A percentile compares a stretch with the other conserved stretches of the same genome.
These are phyloP conservation scores for Vaccinium myrtillus DNA, from an alignment of 148 eudicot genomes.

Conservation along the genomic window DNA sequence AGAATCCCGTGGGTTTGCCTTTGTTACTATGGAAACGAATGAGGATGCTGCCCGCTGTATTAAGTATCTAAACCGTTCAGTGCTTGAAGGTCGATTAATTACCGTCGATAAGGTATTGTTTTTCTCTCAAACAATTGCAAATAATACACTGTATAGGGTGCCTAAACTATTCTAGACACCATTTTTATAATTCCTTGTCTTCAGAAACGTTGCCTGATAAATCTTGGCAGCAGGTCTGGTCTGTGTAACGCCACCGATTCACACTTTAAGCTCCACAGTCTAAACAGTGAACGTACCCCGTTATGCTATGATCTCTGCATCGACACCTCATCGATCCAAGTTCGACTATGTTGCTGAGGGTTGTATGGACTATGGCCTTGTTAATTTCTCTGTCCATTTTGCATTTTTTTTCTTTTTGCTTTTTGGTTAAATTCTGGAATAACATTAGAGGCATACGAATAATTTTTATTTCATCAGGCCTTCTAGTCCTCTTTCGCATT, in stretches of 20 bases:
- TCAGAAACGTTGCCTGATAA: conserved; percentile 8
- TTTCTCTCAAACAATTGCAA: not conserved
- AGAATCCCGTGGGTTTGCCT: conserved; percentile 76
- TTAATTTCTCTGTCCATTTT: conserved; percentile 39
- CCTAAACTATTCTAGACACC: not conserved
- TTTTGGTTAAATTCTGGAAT: conserved; percentile 8
- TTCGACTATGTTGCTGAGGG: conserved; percentile 49
- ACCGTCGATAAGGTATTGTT: conserved; percentile 63
- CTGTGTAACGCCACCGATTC: conserved; percentile 58
- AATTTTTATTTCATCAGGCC: not conserved
- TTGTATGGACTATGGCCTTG: conserved; percentile 35
- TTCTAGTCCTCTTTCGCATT: not conserved
- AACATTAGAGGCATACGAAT: not conserved
- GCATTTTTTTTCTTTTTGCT: conserved; percentile 19
- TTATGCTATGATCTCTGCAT: conserved; percentile 44
- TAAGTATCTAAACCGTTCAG: conserved; percentile 67
- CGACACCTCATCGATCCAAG: conserved; percentile 43
- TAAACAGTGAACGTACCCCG: conserved; percentile 44
- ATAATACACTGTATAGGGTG: not conserved
- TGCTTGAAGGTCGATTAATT: conserved; percentile 74
- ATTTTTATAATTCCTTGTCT: not conserved
- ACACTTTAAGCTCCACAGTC: conserved; percentile 46
- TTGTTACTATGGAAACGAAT: conserved; percentile 63
- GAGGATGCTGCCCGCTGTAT: conserved; percentile 69
- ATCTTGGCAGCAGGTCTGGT: conserved; percentile 61